phyloP scores from a whole-genome alignment of 1,139 yeast species.

The Eremothecium gossypii region DNA sequence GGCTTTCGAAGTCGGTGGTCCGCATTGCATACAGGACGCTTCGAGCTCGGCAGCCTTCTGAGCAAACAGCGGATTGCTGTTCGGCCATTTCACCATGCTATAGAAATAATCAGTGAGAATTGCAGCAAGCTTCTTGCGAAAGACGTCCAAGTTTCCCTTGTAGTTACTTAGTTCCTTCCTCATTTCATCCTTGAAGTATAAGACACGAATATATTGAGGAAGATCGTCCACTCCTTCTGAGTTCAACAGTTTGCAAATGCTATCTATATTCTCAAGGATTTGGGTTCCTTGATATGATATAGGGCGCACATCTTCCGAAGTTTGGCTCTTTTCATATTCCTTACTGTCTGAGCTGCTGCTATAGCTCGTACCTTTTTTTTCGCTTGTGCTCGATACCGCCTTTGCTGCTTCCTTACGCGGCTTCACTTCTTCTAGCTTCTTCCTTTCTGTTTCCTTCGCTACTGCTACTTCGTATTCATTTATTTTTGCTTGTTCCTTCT shows the following conservation, averaged over 20 bases:
- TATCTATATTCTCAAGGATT: constrained; percentile 3
- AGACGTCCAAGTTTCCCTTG: constrained; percentile 3
- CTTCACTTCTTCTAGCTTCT: constrained; percentile 8
- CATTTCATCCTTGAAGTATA: constrained; percentile 3
- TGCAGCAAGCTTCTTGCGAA: constrained; percentile 4
- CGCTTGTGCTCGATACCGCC: constrained; percentile 1
- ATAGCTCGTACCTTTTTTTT: not conserved
- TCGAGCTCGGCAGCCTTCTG: not conserved
- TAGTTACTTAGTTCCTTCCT: not conserved
- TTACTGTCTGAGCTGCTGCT: not conserved
- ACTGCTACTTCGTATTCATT: constrained; percentile 18
- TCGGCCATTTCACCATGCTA: constrained; percentile 2
- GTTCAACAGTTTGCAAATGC: constrained; percentile 1
- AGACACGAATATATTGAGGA: not conserved
- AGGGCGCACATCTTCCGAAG: not conserved
- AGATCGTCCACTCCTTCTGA: not conserved
- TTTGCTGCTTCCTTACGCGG: constrained; percentile 2
- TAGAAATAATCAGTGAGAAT: constrained; percentile 5
- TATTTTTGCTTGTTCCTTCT: constrained; percentile 21
- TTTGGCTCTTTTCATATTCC: constrained; percentile 1
- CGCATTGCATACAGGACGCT: constrained; percentile 1
- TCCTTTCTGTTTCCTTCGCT: constrained; percentile 24
- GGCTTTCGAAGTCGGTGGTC: not conserved
- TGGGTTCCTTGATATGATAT: not conserved
- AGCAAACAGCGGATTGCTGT: not conserved